A percentile compares a stretch with the other conserved stretches of the same genome.
Evolutionary conservation across 2,329 filamentous ascomycete species (phyloP).

Genomic region (Colletotrichum sp.): DNA sequence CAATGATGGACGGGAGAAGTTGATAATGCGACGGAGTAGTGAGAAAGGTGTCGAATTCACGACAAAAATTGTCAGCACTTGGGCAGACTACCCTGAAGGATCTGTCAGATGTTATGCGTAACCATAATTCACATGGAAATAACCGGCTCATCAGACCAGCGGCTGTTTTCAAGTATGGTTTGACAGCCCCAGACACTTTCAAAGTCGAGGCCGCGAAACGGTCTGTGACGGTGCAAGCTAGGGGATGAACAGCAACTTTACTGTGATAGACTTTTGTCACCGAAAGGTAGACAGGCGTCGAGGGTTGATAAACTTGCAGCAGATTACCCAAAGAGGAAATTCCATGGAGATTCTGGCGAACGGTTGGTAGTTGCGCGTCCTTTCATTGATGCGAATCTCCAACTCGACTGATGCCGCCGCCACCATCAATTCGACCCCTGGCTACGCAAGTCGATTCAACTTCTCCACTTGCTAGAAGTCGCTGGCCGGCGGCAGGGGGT

Average conservation of each 20-base stretch:
- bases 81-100: background rate
- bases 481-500: background rate
- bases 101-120: background rate
- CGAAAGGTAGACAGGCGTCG: background rate
- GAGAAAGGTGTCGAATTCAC: background rate
- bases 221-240: background rate
- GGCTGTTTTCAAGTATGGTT: background rate
- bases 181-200: background rate
- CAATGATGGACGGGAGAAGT: background rate
- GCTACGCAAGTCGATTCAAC: background rate
- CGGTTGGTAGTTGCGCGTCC: slow-evolving; percentile 17
- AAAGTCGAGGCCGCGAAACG: background rate
- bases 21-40: background rate
- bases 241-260: background rate
- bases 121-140: background rate
- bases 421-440: background rate
- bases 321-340: background rate
- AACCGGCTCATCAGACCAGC: background rate
- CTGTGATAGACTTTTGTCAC: background rate
- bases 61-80: background rate
- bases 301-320: background rate
- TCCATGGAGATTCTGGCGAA: slow-evolving; percentile 6
- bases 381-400: background rate
- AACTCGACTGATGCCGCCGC: background rate
- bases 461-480: background rate